phyloP scores from a whole-genome alignment of 2,329 filamentous ascomycete genomes.

The Ophiocordyceps camponoti-leonardi region DNA sequence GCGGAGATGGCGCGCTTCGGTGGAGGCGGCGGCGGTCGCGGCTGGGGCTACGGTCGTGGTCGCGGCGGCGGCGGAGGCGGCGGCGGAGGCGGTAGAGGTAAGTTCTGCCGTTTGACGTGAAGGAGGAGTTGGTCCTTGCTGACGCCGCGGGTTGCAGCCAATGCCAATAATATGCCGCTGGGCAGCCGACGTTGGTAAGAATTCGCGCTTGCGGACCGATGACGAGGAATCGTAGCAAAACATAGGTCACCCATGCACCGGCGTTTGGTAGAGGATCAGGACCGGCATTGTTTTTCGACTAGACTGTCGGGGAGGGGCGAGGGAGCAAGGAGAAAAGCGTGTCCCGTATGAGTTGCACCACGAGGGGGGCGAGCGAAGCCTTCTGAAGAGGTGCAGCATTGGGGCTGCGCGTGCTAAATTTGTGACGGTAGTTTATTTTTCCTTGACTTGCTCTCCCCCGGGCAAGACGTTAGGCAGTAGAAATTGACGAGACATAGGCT shows the following conservation, averaged over 20 bases:
- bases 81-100: constrained; percentile 32
- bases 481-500: too few relatives aligned
- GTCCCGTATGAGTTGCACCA: too few relatives aligned
- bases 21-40: constrained; percentile 61
- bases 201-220: neutral
- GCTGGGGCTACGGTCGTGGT: constrained; percentile 54
- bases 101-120: constrained; percentile 4
- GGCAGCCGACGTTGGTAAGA: constrained; percentile 33
- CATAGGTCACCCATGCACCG: constrained; percentile 3
- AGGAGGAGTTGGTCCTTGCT: constrained; percentile 1
- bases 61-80: constrained; percentile 25
- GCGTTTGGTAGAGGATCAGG: neutral
- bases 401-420: too few relatives aligned
- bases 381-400: too few relatives aligned
- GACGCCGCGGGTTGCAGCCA: constrained; percentile 15
- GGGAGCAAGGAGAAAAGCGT: neutral
- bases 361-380: too few relatives aligned
- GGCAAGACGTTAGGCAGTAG: neutral
- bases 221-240: constrained; percentile 2
- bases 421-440: too few relatives aligned
- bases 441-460: too few relatives aligned
- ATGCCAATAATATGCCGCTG: constrained; percentile 32
- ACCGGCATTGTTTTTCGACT: constrained; percentile 5
- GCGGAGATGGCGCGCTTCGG: constrained; percentile 91
- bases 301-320: constrained; percentile 5